Evolutionary conservation across 2,329 filamentous ascomycete species (phyloP), one percentile per base, ranked within the genome.

Genomic region (Verticillium dahliae): DNA sequence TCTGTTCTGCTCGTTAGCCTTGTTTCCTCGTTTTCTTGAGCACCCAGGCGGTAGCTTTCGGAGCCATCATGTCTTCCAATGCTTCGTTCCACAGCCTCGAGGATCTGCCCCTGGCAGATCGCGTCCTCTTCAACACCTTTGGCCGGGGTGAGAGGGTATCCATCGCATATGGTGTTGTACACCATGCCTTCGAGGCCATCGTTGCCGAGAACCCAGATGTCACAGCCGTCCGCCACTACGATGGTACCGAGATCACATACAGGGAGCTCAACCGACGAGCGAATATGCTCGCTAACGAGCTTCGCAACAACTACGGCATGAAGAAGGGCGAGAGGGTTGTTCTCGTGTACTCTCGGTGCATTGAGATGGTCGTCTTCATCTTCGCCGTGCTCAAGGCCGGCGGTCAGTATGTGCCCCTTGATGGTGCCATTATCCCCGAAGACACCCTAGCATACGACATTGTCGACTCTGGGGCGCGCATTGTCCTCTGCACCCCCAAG

Each of bases 351-450:
- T 80, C 80, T 62, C 76, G 84, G 14, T 80, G 82, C 45, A 71
- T 83, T 57, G 81, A 84, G 65, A 84, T 86, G 81, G 72, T 85
- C 6, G 75, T 85, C 58, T 83, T 80, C 22, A 85, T 86, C 57
- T 74, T 84, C 61, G 83, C 82, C 2, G 75, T 85, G 18, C 72
- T 87, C 38, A 83, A 82, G 61, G 80, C 80, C 57, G 83, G 84
- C 22, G 84, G 80, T 14, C 83, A 87, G 65, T 87, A 87, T 67
- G 77, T 86, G 5, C 84, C 84, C 3, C 75, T 87, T 2, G 85
- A 87, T 63, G 83, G 83, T 39, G 80, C 80, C 6, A 75, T 83
- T 37, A 78, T 81, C 10, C 74, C 81, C 0, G 79, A 81, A 58
- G 72, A 74, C 18, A 78, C 79, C 2, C 73, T 86, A 33, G 71